phyloP scores from a whole-genome alignment of 257 asterid species.

The Solanum pinnatisectum region DNA sequence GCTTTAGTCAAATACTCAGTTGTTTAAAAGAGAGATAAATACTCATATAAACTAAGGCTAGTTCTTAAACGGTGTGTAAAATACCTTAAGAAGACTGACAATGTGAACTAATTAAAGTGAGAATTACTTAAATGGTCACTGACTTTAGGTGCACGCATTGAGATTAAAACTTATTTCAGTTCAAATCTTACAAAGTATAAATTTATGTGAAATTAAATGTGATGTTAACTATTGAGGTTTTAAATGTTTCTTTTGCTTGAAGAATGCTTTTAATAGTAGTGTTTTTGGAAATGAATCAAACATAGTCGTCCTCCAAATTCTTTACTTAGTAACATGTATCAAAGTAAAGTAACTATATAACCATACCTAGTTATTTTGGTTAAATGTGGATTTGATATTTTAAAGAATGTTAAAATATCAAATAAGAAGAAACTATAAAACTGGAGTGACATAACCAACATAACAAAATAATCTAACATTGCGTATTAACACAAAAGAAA shows the following conservation, averaged over 20 bases:
- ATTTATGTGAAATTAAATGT: background rate
- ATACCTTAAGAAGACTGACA: background rate
- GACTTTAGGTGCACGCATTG: too few species aligned
- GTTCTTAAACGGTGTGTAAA: too few species aligned
- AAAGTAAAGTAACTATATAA: background rate
- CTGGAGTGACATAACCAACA: background rate
- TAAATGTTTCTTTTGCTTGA: background rate
- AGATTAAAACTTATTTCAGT: background rate
- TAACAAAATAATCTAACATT: background rate
- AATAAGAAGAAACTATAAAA: background rate
- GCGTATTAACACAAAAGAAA: background rate
- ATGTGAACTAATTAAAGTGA: background rate
- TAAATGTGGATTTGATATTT: background rate
- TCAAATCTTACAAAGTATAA: background rate
- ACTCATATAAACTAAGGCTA: too few species aligned
- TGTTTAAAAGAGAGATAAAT: too few species aligned
- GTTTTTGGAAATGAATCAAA: background rate
- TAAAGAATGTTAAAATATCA: background rate
- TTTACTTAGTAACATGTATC: background rate
- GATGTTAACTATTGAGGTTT: background rate
- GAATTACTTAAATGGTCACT: background rate
- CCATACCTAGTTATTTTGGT: background rate
- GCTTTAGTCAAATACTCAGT: background rate
- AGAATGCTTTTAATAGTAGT: background rate
- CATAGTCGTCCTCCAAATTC: background rate